Percentiles rank a stretch among this genome's conserved stretches.
These are phyloP conservation scores for Pyrus pyrifolia DNA, from an alignment of 306 rosid genomes.

Conservation along the genomic window DNA sequence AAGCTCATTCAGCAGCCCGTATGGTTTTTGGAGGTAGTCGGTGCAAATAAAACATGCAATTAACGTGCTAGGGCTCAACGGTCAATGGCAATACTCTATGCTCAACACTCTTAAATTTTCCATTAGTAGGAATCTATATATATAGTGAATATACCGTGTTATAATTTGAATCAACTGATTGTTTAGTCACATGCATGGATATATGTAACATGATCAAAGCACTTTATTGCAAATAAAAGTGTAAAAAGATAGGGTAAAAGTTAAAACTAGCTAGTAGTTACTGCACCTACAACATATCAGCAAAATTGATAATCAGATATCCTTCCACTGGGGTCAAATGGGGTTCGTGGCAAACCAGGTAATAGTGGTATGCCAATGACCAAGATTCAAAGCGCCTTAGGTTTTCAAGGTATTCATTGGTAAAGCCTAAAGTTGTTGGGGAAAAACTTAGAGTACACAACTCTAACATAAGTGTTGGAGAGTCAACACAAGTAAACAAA, in stretches of 20 bases:
- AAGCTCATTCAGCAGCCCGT: slow-evolving; percentile 16
- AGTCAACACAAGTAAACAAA: no score
- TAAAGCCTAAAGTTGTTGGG: slow-evolving; percentile 5
- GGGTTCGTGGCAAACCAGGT: slow-evolving; percentile 17
- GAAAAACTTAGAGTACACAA: no score
- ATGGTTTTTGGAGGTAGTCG: neutral
- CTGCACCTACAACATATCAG: slow-evolving; percentile 14
- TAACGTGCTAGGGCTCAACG: neutral
- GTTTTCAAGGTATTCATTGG: slow-evolving; percentile 6
- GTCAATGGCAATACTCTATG: neutral
- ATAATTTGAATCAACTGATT: neutral
- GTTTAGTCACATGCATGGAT: no score
- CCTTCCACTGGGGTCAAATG: slow-evolving; percentile 8
- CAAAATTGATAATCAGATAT: slow-evolving; percentile 13
- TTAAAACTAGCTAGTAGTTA: neutral
- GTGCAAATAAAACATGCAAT: slow-evolving; percentile 15
- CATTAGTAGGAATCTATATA: slow-evolving; percentile 6
- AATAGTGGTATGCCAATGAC: slow-evolving; percentile 10
- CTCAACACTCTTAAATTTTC: slow-evolving; percentile 5
- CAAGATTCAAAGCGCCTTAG: slow-evolving; percentile 8
- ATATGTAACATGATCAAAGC: neutral
- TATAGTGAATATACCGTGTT: neutral
- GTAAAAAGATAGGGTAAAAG: neutral
- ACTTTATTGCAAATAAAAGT: neutral
- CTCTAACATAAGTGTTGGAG: no score